Conservation (phyloP, 257 asterid species). For the Penstemon davidsonii region DNA sequence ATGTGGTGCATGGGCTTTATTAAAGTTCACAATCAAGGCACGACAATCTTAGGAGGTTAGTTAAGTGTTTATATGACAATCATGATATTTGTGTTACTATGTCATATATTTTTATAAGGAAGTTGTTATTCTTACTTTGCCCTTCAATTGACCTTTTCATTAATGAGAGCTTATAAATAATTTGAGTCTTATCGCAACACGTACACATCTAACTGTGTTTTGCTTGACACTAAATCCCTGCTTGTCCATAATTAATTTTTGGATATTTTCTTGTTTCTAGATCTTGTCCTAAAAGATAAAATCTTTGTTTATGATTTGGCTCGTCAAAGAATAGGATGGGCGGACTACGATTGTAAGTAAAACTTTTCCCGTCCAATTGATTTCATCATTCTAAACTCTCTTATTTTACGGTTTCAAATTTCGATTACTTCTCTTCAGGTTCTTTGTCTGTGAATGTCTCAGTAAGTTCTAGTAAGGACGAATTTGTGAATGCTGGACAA, state of each 20-base stretch:
- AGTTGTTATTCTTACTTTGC: not conserved
- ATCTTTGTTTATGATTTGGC: slow-evolving; percentile 62
- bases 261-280: slow-evolving; percentile 34
- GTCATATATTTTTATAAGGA: too few species aligned
- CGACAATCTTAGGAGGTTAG: slow-evolving; percentile 86
- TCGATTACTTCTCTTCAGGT: slow-evolving; percentile 32
- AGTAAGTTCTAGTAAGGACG: slow-evolving; percentile 45
- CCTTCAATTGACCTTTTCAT: not conserved
- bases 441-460: slow-evolving; percentile 52
- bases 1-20: slow-evolving; percentile 84
- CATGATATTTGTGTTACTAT: not conserved
- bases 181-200: not conserved
- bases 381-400: not conserved
- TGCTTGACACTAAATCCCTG: too few species aligned
- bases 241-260: too few species aligned
- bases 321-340: slow-evolving; percentile 64
- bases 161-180: slow-evolving; percentile 1
- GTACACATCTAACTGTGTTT: too few species aligned
- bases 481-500: slow-evolving; percentile 48
- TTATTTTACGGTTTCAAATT: not conserved
- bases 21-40: slow-evolving; percentile 54
- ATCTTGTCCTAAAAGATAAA: slow-evolving; percentile 65
- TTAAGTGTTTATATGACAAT: slow-evolving; percentile 22
- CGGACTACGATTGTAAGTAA: slow-evolving; percentile 59
- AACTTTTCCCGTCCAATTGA: not conserved